Conservation (phyloP, 2,329 filamentous ascomycete genomes). For the Pyrenochaeta sp. region DNA sequence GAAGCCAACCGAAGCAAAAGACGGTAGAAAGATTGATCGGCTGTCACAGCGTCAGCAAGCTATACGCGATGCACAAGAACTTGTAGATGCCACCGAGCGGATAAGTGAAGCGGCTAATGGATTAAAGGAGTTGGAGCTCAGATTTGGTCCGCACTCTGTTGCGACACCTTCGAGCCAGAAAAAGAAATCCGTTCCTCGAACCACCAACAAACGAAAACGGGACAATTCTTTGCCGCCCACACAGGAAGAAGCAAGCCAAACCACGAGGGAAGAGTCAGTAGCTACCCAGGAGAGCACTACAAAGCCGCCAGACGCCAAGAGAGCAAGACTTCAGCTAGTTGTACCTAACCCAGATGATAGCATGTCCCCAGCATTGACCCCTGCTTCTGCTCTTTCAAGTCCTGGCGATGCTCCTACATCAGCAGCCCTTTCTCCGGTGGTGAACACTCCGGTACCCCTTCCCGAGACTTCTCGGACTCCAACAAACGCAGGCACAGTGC, state of each 20-base stretch:
- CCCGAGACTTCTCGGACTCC: slow-evolving; percentile 28
- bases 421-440: slow-evolving; percentile 18
- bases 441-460: slow-evolving; percentile 16
- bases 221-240: slow-evolving; percentile 53
- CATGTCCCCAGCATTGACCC: slow-evolving; percentile 19
- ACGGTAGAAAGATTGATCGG: slow-evolving; percentile 77
- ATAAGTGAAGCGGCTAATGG: slow-evolving; percentile 44
- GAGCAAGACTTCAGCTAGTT: slow-evolving; percentile 30
- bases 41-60: slow-evolving; percentile 65
- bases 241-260: slow-evolving; percentile 17
- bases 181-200: slow-evolving; percentile 30
- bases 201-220: slow-evolving; percentile 62
- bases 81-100: slow-evolving; percentile 45
- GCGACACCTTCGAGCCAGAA: slow-evolving; percentile 26
- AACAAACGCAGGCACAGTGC: slow-evolving; percentile 28
- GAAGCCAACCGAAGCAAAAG: slow-evolving; percentile 80
- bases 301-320: slow-evolving; percentile 41
- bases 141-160: slow-evolving; percentile 31
- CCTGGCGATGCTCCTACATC: slow-evolving; percentile 17
- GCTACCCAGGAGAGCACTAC: slow-evolving; percentile 36
- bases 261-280: slow-evolving; percentile 30
- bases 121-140: slow-evolving; percentile 46
- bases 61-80: slow-evolving; percentile 47
- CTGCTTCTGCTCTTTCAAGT: slow-evolving; percentile 15
- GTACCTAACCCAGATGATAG: slow-evolving; percentile 13